Evolutionary conservation across 1,139 yeast genomes (phyloP), one percentile per base, ranked within the genome.

Genomic region (Diutina pseudorugosa): DNA sequence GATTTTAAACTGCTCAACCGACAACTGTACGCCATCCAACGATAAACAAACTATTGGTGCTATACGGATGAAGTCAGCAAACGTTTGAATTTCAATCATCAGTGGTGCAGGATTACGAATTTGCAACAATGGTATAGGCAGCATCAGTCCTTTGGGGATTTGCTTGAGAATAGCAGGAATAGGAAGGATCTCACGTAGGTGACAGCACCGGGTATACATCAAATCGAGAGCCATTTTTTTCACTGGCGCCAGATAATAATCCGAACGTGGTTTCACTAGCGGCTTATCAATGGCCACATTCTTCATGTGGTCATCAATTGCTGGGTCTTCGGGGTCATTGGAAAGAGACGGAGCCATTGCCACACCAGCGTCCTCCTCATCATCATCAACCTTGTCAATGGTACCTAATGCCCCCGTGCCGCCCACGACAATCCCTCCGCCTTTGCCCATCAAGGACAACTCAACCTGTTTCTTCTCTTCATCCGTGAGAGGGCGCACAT

Each of bases 151-250:
- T 53, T 79, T 73, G 14, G 87, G 88, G 40, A 49, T 49, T 61
- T 85, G 94, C 60, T 83, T 83, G 55, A 85, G 63, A 12, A 87
- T 84, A 0, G 91, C 88, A 2, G 93, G 88, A 51, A 84, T 83
- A 0, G 91, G 51, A 7, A 48, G n/a, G 18, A 48, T 48, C 41
- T 48, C 51, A 16, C 51, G 42, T 50, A 84, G 68, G 62, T 84
- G 91, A 61, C 91, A 84, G 59, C 90, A 83, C 54, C 94, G 71
- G 0, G 93, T 83, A 63, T 85, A 85, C 64, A 85, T 71, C 7
- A 77, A 66, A 58, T 85, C 93, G 53, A 83, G 72, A 0, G 77
- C 77, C 77, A 74, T 73, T 53, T 72, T 72, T 56, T 73, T 62
- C 8, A 70, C 67, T 0, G 77, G 77, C 1, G 60, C 65, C 11